A percentile compares a stretch with the other conserved stretches of the same genome.
Evolutionary conservation across 2,329 filamentous ascomycete genomes (phyloP).

Genomic region (Drechslerella dactyloides): DNA sequence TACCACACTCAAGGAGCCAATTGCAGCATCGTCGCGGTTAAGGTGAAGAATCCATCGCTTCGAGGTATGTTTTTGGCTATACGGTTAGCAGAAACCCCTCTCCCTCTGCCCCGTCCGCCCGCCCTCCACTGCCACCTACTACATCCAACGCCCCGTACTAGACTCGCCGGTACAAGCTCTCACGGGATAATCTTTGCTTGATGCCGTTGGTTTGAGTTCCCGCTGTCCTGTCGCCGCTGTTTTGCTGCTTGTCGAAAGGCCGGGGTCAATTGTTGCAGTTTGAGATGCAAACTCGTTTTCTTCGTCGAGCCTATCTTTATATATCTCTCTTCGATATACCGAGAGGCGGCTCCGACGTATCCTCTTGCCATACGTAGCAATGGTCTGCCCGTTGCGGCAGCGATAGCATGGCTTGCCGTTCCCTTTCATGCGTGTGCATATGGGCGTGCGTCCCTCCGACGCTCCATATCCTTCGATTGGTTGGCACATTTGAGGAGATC

Average conservation of each 20-base stretch:
- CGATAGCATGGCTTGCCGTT: no score
- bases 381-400: no score
- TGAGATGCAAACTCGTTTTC: neutral
- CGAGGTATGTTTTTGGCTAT: conserved; percentile 44
- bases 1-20: conserved; percentile 19
- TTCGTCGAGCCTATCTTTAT: no score
- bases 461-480: no score
- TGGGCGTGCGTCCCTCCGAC: no score
- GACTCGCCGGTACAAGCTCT: neutral
- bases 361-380: no score
- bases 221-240: neutral
- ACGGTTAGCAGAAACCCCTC: conserved; percentile 5
- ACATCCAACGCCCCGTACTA: neutral
- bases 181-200: neutral
- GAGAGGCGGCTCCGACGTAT: no score
- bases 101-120: neutral
- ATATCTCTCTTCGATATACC: no score
- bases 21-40: conserved; percentile 42
- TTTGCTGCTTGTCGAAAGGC: neutral
- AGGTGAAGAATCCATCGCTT: conserved; percentile 34
- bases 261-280: conserved; percentile 7
- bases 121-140: neutral
- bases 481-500: no score
- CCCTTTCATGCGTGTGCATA: no score
- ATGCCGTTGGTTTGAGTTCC: neutral